A percentile compares a stretch with the other conserved stretches of the same genome.
Conservation (phyloP, 768 basidiomycete genomes). For the Lactifluus subvellereus region DNA sequence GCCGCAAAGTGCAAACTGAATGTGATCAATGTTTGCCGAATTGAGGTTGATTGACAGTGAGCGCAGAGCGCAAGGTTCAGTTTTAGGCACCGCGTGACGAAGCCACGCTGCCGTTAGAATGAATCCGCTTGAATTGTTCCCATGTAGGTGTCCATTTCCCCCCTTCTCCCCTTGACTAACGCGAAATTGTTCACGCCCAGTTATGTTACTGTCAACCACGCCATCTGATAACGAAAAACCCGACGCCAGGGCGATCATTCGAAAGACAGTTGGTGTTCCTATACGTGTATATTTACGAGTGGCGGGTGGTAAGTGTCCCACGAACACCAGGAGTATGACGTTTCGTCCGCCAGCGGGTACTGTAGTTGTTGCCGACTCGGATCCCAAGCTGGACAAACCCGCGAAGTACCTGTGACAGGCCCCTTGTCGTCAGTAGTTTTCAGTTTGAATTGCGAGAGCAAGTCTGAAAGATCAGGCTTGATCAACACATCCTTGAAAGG, state of each 20-base stretch:
- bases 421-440: no score
- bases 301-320: no score
- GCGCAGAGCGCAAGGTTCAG: background rate
- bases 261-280: background rate
- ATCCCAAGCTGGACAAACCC: no score
- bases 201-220: background rate
- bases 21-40: background rate
- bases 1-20: background rate
- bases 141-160: background rate
- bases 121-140: background rate
- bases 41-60: constrained; percentile 1
- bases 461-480: no score
- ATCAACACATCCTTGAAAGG: no score
- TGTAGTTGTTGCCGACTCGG: no score
- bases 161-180: background rate
- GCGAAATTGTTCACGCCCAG: background rate
- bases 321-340: no score
- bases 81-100: background rate
- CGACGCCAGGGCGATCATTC: background rate
- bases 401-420: no score
- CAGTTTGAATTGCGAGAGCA: no score
- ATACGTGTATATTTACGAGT: background rate
- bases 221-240: background rate
- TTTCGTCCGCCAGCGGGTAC: no score
- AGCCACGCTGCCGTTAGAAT: background rate